Conservation (phyloP, 495 filamentous ascomycete species). For the Thozetella sp. region DNA sequence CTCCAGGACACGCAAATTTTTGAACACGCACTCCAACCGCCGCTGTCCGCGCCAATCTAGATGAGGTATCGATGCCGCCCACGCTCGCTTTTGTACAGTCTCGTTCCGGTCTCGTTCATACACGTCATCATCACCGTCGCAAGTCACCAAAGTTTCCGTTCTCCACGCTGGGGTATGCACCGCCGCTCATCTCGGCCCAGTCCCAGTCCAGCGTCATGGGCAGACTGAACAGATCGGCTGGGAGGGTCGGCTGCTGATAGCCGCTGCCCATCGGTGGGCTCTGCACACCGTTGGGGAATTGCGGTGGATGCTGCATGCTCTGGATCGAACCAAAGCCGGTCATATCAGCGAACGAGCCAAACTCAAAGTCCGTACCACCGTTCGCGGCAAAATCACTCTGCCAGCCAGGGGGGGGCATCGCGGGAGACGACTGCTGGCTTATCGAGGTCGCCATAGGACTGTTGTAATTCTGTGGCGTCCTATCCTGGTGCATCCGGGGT, state of each 20-base stretch:
- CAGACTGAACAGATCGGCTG: slow-evolving; percentile 96
- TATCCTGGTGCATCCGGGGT: slow-evolving; percentile 37
- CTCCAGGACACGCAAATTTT: too few species aligned
- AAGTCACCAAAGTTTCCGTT: slow-evolving; percentile 42
- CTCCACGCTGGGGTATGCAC: slow-evolving; percentile 52
- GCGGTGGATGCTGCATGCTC: slow-evolving; percentile 39
- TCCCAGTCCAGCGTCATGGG: slow-evolving; percentile 98
- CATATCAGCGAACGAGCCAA: slow-evolving; percentile 50
- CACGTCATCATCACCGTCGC: not conserved
- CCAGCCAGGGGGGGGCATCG: slow-evolving; percentile 29
- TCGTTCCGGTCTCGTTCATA: too few species aligned
- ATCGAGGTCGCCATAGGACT: slow-evolving; percentile 37
- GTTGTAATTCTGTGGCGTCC: slow-evolving; percentile 29
- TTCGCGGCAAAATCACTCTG: slow-evolving; percentile 20
- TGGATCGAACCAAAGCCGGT: slow-evolving; percentile 37
- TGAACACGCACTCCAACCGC: too few species aligned
- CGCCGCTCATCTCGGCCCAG: slow-evolving; percentile 85
- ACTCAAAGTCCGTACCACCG: slow-evolving; percentile 25
- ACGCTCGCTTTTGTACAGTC: too few species aligned
- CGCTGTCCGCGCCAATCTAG: too few species aligned
- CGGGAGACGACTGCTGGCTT: slow-evolving; percentile 29
- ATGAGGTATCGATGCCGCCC: not conserved
- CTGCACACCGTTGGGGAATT: slow-evolving; percentile 14
- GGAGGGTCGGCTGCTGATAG: slow-evolving; percentile 85
- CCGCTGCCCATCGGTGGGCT: slow-evolving; percentile 34